Evolutionary conservation across 805 yeast species (phyloP).

Genomic region (Vanderwaltozyma polyspora): DNA sequence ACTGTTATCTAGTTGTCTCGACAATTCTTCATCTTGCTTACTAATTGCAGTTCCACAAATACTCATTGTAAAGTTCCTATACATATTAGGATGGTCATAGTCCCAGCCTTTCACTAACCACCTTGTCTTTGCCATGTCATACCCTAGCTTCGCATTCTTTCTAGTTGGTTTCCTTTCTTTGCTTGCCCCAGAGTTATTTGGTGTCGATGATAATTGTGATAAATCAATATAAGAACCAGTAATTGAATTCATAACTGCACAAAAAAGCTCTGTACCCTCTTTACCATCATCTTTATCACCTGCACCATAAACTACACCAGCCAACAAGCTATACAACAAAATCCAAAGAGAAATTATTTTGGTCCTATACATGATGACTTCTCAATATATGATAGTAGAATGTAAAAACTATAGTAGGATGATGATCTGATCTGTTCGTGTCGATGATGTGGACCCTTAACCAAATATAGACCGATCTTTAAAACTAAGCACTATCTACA

Average conservation of each 20-base stretch:
- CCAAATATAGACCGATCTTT: no score
- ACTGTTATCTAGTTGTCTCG: slow-evolving; percentile 16
- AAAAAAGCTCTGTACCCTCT: slow-evolving; percentile 14
- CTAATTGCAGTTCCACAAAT: slow-evolving; percentile 49
- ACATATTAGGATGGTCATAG: slow-evolving; percentile 33
- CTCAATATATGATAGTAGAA: no score
- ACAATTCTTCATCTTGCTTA: slow-evolving; percentile 10
- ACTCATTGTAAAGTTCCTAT: slow-evolving; percentile 64
- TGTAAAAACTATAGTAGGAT: no score
- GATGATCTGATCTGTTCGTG: no score
- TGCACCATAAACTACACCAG: background rate
- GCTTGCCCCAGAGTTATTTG: slow-evolving; percentile 14
- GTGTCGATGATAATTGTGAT: slow-evolving; percentile 23
- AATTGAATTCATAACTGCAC: slow-evolving; percentile 23
- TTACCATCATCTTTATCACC: slow-evolving; percentile 4
- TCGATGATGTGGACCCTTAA: no score
- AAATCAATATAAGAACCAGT: slow-evolving; percentile 25
- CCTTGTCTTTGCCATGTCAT: slow-evolving; percentile 11
- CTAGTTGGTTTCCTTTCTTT: slow-evolving; percentile 4
- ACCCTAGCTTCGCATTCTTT: background rate
- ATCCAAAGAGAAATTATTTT: no score
- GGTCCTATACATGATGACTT: no score
- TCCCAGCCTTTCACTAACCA: slow-evolving; percentile 68
- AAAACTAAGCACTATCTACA: no score
- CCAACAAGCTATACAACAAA: background rate